Evolutionary conservation across 441 rosid genomes (phyloP).

Genomic region (Populus hybrid): DNA sequence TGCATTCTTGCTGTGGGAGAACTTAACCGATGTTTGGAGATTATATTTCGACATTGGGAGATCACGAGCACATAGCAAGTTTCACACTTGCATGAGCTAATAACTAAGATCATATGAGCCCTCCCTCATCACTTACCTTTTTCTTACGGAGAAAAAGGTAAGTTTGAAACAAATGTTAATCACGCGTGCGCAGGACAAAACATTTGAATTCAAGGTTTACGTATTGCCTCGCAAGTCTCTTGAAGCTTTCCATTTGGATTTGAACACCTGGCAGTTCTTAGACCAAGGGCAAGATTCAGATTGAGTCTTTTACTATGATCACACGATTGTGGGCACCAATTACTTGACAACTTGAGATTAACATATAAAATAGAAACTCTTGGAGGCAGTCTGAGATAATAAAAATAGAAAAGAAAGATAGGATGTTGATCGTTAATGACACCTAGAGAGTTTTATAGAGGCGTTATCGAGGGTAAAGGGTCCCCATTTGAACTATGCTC

Average conservation of each 20-base stretch:
- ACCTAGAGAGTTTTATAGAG: background rate
- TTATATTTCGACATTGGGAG: background rate
- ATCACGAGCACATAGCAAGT: background rate
- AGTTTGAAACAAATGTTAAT: background rate
- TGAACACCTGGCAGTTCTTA: background rate
- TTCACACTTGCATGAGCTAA: background rate
- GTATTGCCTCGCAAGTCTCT: background rate
- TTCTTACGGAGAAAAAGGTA: background rate
- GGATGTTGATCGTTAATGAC: background rate
- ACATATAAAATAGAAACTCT: too few species aligned
- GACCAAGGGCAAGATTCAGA: background rate
- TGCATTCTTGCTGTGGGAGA: background rate
- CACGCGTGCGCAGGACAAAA: background rate
- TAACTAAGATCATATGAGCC: background rate
- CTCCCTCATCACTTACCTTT: background rate
- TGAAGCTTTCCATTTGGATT: background rate
- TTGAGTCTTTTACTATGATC: background rate
- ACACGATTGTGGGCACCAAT: background rate
- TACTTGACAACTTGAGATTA: too few species aligned
- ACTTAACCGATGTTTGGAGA: background rate
- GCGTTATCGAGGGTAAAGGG: constrained; percentile 16
- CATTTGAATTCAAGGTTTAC: background rate
- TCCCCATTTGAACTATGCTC: constrained; percentile 21
- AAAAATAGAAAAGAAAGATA: background rate
- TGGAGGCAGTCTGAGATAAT: too few species aligned